Base-by-base conservation (phyloP, 2,329 filamentous ascomycete species). In the Fusarium robinianum region DNA sequence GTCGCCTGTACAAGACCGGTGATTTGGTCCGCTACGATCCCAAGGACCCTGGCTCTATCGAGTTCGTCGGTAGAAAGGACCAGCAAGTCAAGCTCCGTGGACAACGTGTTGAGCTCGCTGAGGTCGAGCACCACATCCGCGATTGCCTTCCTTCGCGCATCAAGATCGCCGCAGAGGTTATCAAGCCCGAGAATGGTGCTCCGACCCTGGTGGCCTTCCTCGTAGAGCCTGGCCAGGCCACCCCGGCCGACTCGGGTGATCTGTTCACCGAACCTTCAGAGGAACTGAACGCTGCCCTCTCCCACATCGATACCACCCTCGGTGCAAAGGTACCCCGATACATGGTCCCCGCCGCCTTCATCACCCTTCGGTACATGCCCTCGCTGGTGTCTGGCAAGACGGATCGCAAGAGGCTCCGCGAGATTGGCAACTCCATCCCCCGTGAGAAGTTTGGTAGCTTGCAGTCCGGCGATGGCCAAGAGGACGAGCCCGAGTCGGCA, bases 61-160 rank as follows among this genome's bases (percentile, higher is more conserved):
- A 35, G 16, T 83, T 80, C 51, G 69, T 83, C 32, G 81, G 82
- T 18, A 73, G 84, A 36, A 83, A 81, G 55, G 84, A 87, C 58
- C 77, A 77, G 23, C 83, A 83, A 61, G 77, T 84, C 39, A 87
- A 88, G 65, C 67, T 87, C 17, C 72, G 76, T 11, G 86, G 86
- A 23, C 83, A 80, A 53, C 70, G 83, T 41, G 76, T 85, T 46
- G 86, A 83, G 66, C 71, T 83, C 21, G 70, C 72, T 5, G 75
- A 78, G 51, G 74, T 78, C 9, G 75, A 77, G 53, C 71, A 73
- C 46, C 70, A 77, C 49, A 69, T 77, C 45, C 63, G 66, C 7
- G 62, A 66, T 32, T 25, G 41, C 31, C 52, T 78, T 14, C 70
- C 72, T 0, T 46, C 64, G 0, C 65, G 65, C 2, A 69, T 67